Percentiles rank a stretch among this genome's conserved stretches.
Evolutionary conservation across 2,329 filamentous ascomycete genomes (phyloP).

Genomic region (Alternaria triticina): DNA sequence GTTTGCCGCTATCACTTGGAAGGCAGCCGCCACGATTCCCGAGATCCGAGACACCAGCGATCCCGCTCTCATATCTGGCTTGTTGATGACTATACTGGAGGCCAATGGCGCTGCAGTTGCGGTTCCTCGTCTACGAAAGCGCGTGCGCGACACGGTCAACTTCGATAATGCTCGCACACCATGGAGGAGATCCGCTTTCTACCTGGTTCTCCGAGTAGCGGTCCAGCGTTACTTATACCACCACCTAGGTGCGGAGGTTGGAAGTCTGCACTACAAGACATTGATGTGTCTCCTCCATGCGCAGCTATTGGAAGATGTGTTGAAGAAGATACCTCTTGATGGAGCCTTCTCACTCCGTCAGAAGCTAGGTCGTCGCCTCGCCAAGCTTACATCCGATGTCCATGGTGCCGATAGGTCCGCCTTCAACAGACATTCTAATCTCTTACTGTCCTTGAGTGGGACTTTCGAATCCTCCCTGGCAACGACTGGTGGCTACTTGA

Average conservation of each 20-base stretch:
- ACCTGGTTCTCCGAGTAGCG: slow-evolving; percentile 67
- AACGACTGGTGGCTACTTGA: slow-evolving; percentile 20
- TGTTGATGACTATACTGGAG: slow-evolving; percentile 67
- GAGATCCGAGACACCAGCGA: slow-evolving; percentile 65
- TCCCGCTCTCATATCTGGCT: slow-evolving; percentile 64
- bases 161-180: slow-evolving; percentile 57
- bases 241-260: slow-evolving; percentile 49
- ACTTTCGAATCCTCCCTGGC: slow-evolving; percentile 22
- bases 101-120: slow-evolving; percentile 54
- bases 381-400: slow-evolving; percentile 60
- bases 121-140: slow-evolving; percentile 58
- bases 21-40: slow-evolving; percentile 56
- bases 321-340: slow-evolving; percentile 43
- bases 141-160: slow-evolving; percentile 68
- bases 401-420: neutral
- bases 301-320: slow-evolving; percentile 53
- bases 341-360: slow-evolving; percentile 51
- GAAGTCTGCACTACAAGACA: slow-evolving; percentile 63
- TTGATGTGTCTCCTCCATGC: slow-evolving; percentile 60
- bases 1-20: slow-evolving; percentile 60
- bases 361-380: slow-evolving; percentile 64
- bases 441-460: slow-evolving; percentile 3
- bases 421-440: neutral
- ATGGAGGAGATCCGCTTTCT: slow-evolving; percentile 68
- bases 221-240: slow-evolving; percentile 60